phyloP scores from a whole-genome alignment of 768 basidiomycete genomes.

The Auricularia sp. region DNA sequence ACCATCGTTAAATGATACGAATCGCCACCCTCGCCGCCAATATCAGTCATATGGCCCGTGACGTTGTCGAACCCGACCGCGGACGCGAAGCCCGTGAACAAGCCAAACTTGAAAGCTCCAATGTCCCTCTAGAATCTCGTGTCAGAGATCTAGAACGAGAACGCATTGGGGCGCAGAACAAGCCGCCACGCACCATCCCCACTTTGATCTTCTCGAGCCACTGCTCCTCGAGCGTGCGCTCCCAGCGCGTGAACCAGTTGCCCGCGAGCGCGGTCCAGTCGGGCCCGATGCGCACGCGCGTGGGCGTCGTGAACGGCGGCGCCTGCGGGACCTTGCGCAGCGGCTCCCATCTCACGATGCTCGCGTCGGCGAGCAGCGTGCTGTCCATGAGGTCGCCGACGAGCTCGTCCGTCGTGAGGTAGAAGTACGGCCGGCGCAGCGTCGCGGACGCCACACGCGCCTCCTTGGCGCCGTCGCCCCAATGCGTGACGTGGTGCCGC shows the following conservation, averaged over 20 bases:
- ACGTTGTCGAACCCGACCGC: neutral
- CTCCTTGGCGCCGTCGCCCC: constrained; percentile 2
- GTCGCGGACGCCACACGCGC: neutral
- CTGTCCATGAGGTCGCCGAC: neutral
- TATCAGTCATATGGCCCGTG: neutral
- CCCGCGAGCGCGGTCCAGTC: neutral
- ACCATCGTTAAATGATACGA: neutral
- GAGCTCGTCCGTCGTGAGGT: constrained; percentile 2
- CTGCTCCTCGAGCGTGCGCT: neutral
- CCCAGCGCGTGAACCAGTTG: constrained; percentile 3
- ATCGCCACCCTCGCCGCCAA: neutral
- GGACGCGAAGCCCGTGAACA: neutral
- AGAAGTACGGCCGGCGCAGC: neutral
- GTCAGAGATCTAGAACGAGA: no score
- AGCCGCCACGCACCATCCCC: neutral
- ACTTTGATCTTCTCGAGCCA: neutral
- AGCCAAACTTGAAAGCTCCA: neutral
- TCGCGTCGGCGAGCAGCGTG: neutral
- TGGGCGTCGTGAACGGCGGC: neutral
- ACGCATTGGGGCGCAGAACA: no score
- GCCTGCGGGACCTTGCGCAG: neutral
- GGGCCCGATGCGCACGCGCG: neutral
- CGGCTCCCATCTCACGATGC: neutral
- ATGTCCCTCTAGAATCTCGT: neutral
- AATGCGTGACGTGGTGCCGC: neutral